Conservation (phyloP, 805 yeast species). For the Candida krabiensis region DNA sequence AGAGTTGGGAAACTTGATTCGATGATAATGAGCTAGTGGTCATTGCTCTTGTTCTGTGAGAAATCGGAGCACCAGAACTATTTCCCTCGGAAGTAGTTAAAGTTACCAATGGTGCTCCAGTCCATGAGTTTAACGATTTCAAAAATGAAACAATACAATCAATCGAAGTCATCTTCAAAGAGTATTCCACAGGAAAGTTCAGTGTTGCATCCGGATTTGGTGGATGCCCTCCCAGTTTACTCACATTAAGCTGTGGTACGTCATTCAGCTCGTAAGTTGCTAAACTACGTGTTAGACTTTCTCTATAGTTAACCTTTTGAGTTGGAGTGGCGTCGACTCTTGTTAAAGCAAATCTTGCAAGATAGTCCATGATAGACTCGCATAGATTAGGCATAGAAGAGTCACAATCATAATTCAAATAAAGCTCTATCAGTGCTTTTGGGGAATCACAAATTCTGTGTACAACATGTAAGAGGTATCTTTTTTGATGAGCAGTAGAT, state of each 20-base stretch:
- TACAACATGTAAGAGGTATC: constrained; percentile 79
- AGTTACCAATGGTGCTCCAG: constrained; percentile 51
- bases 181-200: constrained; percentile 74
- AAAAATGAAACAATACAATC: constrained; percentile 79
- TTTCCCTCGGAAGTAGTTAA: constrained; percentile 3
- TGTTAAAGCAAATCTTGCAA: constrained; percentile 68
- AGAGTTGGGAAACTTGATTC: constrained; percentile 24
- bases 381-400: constrained; percentile 76
- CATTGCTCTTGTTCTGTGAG: constrained; percentile 16
- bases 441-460: constrained; percentile 86
- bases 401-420: constrained; percentile 95
- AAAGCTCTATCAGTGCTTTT: constrained; percentile 85
- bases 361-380: constrained; percentile 76
- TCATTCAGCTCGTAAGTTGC: constrained; percentile 73
- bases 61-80: constrained; percentile 1
- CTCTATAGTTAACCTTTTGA: constrained; percentile 60
- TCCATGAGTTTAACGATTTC: constrained; percentile 82
- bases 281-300: constrained; percentile 51
- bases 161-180: constrained; percentile 78
- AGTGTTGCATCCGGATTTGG: constrained; percentile 56
- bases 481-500: constrained; percentile 89
- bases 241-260: constrained; percentile 74
- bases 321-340: constrained; percentile 70
- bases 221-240: constrained; percentile 53
- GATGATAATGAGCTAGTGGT: constrained; percentile 27